Evolutionary conservation across 768 basidiomycete genomes (phyloP), one percentile per base, ranked within the genome.

Genomic region (Lentinula boryana): DNA sequence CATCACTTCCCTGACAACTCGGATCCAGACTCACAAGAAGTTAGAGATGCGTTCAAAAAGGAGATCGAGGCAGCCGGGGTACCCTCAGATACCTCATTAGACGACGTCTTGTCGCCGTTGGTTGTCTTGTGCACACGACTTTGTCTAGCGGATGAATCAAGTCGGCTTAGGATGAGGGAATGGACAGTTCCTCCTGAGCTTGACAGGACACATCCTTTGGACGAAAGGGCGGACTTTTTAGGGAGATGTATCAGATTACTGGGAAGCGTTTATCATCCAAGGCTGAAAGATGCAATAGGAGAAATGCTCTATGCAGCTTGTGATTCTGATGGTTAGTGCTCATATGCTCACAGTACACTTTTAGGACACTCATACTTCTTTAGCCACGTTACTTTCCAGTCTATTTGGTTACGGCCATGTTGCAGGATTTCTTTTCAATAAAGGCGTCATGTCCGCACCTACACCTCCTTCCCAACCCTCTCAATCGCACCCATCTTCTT

Each of bases 251-350:
- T 98, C 33, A 83, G 95, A 16, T 75, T 98, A 21, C 78, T 98
- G 60, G 75, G 80, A 2, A 85, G 86, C 62, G 81, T 94, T 2
- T 88, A 91, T 65, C 87, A 95, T 65, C 68, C 79, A 1, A 79
- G 87, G 48, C 72, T 92, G 63, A 91, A 93, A 68, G 84, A 85
- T 66, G 78, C 89, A 13, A 81, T 89, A 3, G 95, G 95, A 9
- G 95, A 98, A 75, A 78, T 98, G 79, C 73, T 98, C 16, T 98
- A 81, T 71, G 85, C 88, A 0, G 79, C 94, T 66, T 91, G 90
- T 64, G 88, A 92, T 63, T 86, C 84, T 2, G 87, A 97, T 72
- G 44, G 58, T 60, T n/a, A 15, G 50, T 33, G 4, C 49, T 36
- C 13, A n/a, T 51, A n/a, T 40, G 3, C 41, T n/a, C n/a, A 23